Base-by-base conservation (phyloP, 495 filamentous ascomycete species). In the Aspergillus homomorphus region DNA sequence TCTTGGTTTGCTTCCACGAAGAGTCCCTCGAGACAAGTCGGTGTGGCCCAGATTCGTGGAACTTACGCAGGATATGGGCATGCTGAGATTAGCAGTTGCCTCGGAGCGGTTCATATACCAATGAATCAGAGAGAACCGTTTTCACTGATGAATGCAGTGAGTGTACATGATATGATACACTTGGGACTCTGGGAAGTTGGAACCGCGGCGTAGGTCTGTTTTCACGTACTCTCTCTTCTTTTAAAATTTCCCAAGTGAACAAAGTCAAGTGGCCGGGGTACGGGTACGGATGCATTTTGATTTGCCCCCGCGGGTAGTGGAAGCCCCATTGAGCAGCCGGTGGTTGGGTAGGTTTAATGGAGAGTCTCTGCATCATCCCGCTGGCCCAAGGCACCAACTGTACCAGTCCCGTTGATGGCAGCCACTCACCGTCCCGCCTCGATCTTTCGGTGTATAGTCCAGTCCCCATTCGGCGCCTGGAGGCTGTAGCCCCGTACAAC, bases 351-450 rank as follows among this genome's bases (percentile, higher is more conserved):
- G 33, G 33, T 38, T 38, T 14, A 38, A 38, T 38, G 33, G 56
- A 23, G 26, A 14, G 12, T 7, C 12, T 14, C 33, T 38, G 66
- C 66, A 76, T 70, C 71, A 72, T 70, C 66, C 64, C 67, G 62
- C 33, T 38, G 33, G 6, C 59, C 66, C 66, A 67, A 67, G 69
- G 66, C 61, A 68, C 54, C 58, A 64, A 45, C 64, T 69, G 66
- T 38, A n/a, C 64, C 64, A 66, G 66, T 63, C 58, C 67, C 69
- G 67, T 54, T 66, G 64, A 56, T 64, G 63, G 53, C 49, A 45
- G 51, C 59, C 58, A 64, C 24, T 66, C 24, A 63, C 50, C 57
- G 54, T 43, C 53, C 49, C 51, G 41, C 57, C 51, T 56, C 63
- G 58, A 58, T 63, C 57, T 66, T 63, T 61, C 64, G 60, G 60